Base-by-base conservation (phyloP, 345 rosid genomes). In the Pistacia vera region DNA sequence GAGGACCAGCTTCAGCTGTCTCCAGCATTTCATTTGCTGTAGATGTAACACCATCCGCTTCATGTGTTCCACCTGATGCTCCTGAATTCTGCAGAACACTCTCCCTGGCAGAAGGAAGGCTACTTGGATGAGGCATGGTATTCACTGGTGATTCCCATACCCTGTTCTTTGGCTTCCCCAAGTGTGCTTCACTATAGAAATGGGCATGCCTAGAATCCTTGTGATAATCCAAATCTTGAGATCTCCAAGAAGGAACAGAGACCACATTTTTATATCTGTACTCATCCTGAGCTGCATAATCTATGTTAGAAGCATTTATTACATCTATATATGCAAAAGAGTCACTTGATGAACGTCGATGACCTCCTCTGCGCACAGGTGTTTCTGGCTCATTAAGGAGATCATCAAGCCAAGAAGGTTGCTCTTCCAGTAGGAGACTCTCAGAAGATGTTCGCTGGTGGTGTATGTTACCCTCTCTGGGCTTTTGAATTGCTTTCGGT, bases 341-440 rank as follows among this genome's bases (percentile, higher is more conserved):
- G 84, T 97, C 99, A 77, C 99, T 97, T 7, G 99, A 97, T 49
- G 98, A 97, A 46, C 99, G 97, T 66, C 99, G 82, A 85, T 97
- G 99, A 82, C 94, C 92, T 49, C 93, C 97, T 88, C 79, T 88
- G 22, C 89, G 90, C 22, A 88, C 97, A 66, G 98, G 98, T 58
- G 92, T 97, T 72, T 97, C 98, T 0, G 98, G 99, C 82, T 97
- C 99, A 38, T 94, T 90, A 73, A 97, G 97, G 68, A 94, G 95
- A 87, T 97, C 99, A 87, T 97, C 99, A 71, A 94, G 95, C 99
- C 99, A 97, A 72, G 93, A 97, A 72, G 99, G 99, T 80, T 92
- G 98, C 81, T 94, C 98, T 67, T 97, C 99, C 63, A 89, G 71
- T 66, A 92, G 75, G 70, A 89, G 69, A 68, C 94, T 91, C 89